These are phyloP conservation scores for Micromonas pusilla DNA, from an alignment of 139 green algal genomes.

Conservation along the genomic window DNA sequence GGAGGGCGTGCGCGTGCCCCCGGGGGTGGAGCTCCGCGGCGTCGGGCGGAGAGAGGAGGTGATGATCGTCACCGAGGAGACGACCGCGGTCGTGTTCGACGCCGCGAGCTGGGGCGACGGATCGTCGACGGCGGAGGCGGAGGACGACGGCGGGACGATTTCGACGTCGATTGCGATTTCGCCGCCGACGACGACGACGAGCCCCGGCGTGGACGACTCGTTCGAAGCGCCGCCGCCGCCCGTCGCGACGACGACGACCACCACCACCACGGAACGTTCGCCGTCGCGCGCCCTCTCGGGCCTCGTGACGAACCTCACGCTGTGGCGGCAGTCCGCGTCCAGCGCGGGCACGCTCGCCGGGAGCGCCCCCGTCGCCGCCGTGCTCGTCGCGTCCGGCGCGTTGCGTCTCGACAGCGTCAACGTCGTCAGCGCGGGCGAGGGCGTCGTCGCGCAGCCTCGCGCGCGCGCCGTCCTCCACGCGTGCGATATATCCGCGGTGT, in stretches of 20 bases:
- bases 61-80: conserved; percentile 5
- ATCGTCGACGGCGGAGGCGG: not conserved
- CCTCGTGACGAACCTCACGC: conserved; percentile 2
- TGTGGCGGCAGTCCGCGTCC: not conserved
- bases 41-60: not conserved
- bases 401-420: conserved; percentile 11
- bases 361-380: not conserved
- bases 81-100: not conserved
- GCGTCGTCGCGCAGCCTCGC: not conserved
- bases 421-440: not conserved
- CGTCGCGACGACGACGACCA: too few relatives aligned
- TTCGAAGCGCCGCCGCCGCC: too few relatives aligned
- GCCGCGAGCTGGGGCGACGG: not conserved
- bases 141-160: too few relatives aligned
- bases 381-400: not conserved
- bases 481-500: not conserved
- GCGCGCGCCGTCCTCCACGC: not conserved
- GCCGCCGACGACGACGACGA: too few relatives aligned
- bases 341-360: not conserved
- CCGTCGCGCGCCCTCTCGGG: too few relatives aligned
- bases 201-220: too few relatives aligned
- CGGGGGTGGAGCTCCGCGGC: not conserved
- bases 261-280: too few relatives aligned
- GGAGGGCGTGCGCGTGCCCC: not conserved
- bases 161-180: too few relatives aligned